A percentile compares a stretch with the other conserved stretches of the same genome.
Evolutionary conservation across 1,284 basidiomycete species (phyloP).

Genomic region (Kwoniella shivajii): DNA sequence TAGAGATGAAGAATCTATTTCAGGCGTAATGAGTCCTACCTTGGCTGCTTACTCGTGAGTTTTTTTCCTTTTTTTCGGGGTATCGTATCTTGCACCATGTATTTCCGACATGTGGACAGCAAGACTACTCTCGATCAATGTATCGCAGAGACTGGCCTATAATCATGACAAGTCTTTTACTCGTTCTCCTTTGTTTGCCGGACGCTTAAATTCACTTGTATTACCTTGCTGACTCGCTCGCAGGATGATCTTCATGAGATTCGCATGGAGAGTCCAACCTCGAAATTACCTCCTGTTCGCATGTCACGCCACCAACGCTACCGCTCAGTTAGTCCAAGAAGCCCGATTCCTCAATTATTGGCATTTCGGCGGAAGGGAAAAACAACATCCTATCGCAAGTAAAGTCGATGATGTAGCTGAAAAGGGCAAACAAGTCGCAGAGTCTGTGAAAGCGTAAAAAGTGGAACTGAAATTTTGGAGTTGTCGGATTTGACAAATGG

Average conservation of each 20-base stretch:
- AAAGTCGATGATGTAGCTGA: slow-evolving; percentile 21
- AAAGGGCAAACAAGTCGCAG: slow-evolving; percentile 18
- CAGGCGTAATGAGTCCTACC: slow-evolving; percentile 88
- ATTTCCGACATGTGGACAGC: too few species aligned
- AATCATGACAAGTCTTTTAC: too few species aligned
- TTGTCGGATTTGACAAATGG: too few species aligned
- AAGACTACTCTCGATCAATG: too few species aligned
- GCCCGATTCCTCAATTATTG: slow-evolving; percentile 85
- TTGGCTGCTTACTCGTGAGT: slow-evolving; percentile 88
- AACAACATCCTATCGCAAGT: slow-evolving; percentile 33
- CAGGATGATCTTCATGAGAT: slow-evolving; percentile 92
- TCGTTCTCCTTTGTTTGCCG: background rate
- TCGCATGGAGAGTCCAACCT: slow-evolving; percentile 92
- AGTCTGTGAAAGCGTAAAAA: slow-evolving; percentile 24
- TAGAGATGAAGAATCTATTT: slow-evolving; percentile 94
- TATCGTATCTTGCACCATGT: too few species aligned
- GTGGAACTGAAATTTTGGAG: too few species aligned
- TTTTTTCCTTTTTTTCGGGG: background rate
- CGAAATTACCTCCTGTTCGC: slow-evolving; percentile 93
- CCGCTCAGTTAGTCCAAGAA: slow-evolving; percentile 83
- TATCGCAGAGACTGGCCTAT: too few species aligned
- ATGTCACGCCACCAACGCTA: slow-evolving; percentile 85
- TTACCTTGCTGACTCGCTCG: background rate
- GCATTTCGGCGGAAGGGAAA: slow-evolving; percentile 56
- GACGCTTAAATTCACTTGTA: background rate